phyloP scores from a whole-genome alignment of 495 filamentous ascomycete species.

The Tuber microsphaerosporum region DNA sequence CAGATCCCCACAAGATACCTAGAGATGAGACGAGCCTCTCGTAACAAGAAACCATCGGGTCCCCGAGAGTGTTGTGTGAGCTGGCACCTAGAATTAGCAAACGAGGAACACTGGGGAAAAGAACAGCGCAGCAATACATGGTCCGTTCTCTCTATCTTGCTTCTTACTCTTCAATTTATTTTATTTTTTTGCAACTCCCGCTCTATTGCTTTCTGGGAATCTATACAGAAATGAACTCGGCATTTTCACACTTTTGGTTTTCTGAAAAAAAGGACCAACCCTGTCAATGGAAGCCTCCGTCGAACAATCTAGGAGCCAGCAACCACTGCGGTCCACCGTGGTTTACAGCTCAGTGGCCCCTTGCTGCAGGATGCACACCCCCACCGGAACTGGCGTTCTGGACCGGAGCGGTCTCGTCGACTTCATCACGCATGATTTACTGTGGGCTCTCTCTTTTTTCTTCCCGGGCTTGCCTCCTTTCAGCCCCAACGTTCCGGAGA shows the following conservation, averaged over 20 bases:
- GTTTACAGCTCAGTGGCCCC: conserved; percentile 37
- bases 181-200: background rate
- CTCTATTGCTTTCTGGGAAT: background rate
- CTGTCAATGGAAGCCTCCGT: conserved; percentile 36
- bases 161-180: conserved; percentile 10
- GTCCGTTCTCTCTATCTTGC: conserved; percentile 13
- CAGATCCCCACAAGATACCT: conserved; percentile 22
- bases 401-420: conserved; percentile 36
- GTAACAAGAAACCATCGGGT: conserved; percentile 25
- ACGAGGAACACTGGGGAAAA: conserved; percentile 24
- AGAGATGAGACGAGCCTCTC: conserved; percentile 32
- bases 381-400: conserved; percentile 35
- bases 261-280: conserved; percentile 7
- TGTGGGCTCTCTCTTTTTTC: background rate
- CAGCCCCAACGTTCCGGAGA: conserved; percentile 17
- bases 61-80: conserved; percentile 25
- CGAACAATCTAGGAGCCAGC: conserved; percentile 36
- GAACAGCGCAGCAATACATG: conserved; percentile 37
- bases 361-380: conserved; percentile 39
- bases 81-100: conserved; percentile 30
- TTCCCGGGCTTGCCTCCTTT: conserved; percentile 6
- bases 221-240: background rate
- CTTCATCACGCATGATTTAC: conserved; percentile 35
- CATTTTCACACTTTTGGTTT: background rate
- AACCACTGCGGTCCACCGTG: conserved; percentile 30